Base-by-base conservation (phyloP, 352 stramenopile species). In the Phytophthora fragariae region DNA sequence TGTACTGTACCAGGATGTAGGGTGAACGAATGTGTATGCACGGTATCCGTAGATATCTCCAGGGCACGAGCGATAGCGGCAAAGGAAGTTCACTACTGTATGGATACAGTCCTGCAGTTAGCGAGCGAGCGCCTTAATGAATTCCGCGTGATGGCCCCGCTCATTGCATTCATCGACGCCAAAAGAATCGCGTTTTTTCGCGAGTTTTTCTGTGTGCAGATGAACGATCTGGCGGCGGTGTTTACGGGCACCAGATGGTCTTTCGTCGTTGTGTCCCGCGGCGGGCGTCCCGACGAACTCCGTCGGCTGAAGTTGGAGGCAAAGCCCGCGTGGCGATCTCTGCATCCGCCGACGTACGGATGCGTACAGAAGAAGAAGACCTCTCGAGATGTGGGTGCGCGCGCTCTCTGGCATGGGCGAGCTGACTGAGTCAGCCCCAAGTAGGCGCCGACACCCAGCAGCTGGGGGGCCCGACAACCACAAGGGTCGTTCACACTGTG, bases 121-220 rank as follows among this genome's bases (percentile, higher is more conserved):
- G 7, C 35, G 35, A 41, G 35, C 35, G 35, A 41, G 35, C 8
- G 35, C 35, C 8, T 27, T 27, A 27, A 27, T 27, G 24, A 27
- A 27, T 27, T 15, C 15, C 19, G 44, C 44, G 5, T 24, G 14
- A 7, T 24, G 44, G 17, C 5, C 44, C 17, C 44, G 17, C 17
- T 50, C 44, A 21, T 9, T 50, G 44, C 44, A 3, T 65, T 75
- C 62, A 56, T 71, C 62, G 55, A n/a, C 68, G 68, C 68, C 62
- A 67, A 75, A 75, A 70, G 56, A 73, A 66, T 60, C 53, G 39
- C 29, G 24, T 69, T 69, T 31, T 73, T 50, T 50, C 44, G 44
- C 44, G 44, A 50, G 44, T 50, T 50, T 50, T 50, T 50, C 24
- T 73, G 69, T 62, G 61, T 33, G 66, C 54, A 65, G 54, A 64